Base-by-base conservation (phyloP, 768 basidiomycete species). In the Gloeophyllum trabeum region DNA sequence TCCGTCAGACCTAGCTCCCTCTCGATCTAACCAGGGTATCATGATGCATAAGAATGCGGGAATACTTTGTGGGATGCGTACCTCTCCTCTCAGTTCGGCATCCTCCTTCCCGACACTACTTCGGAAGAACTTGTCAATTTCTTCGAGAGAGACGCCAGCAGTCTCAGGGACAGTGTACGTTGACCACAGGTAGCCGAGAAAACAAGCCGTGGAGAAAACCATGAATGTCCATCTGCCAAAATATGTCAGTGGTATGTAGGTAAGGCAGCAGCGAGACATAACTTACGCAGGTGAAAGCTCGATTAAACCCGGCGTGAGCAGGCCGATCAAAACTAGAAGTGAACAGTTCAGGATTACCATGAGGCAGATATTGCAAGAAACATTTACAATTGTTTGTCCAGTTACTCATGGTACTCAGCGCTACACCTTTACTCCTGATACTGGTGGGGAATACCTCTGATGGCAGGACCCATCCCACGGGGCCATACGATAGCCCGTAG, bases 391-490 rank as follows among this genome's bases (percentile, higher is more conserved):
- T 90, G 52, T 89, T 89, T 20, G 74, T 51, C 87, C 87, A 90
- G 49, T 85, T 86, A n/a, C 81, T 84, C 2, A 85, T 81, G 2
- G 88, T 90, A 16, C 85, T 79, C 18, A 93, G 52, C 19, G 87
- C 76, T 4, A 91, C 88, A 38, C 90, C 90, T 54, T 79, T 80
- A 49, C 83, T 81, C 47, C 88, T 69, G 61, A 85, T 70, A 2
- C 83, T 81, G 1, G 85, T 62, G 1, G 89, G 76, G 53, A 90
- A 89, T 2, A 92, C 77, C 59, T 92, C 88, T 47, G 75, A 79
- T 0, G 88, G 83, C 5, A 91, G 71, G 1, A 89, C 76, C 88
- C 88, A 91, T 3, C 78, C 79, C 46, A 90, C 71, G 0, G 88
- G 85, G 1, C 87, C 87, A 47, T 82, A 76, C 24, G 80, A 83